Conservation (phyloP, 2,329 filamentous ascomycete genomes). For the Coleophoma cylindrospora region DNA sequence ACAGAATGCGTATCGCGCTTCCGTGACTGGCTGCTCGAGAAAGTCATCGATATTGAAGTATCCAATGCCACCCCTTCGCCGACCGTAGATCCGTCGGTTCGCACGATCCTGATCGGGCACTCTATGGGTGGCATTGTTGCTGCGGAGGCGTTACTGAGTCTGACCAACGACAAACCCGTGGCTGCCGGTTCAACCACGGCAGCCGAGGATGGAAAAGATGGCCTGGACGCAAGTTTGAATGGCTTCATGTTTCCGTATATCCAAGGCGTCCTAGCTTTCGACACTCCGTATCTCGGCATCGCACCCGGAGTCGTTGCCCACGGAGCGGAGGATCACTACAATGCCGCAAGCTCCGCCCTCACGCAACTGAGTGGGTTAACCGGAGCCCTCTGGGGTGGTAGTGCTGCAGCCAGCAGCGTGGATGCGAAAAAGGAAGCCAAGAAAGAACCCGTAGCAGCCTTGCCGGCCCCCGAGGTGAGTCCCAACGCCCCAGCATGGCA, state of each 20-base stretch:
- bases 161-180: constrained; percentile 34
- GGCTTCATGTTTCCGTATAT: constrained; percentile 89
- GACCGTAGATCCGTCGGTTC: constrained; percentile 80
- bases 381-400: constrained; percentile 60
- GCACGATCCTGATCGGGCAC: constrained; percentile 77
- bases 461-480: constrained; percentile 35
- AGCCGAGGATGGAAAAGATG: not conserved
- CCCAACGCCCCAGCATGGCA: constrained; percentile 54
- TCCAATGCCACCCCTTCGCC: constrained; percentile 73
- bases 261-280: constrained; percentile 85
- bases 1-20: constrained; percentile 66
- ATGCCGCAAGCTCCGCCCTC: constrained; percentile 65
- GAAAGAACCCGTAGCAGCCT: constrained; percentile 29
- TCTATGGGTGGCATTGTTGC: constrained; percentile 94
- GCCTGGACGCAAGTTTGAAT: constrained; percentile 35
- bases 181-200: constrained; percentile 3
- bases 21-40: constrained; percentile 81
- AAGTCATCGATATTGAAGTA: constrained; percentile 92
- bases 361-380: constrained; percentile 60
- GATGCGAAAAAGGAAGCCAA: constrained; percentile 22
- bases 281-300: constrained; percentile 87
- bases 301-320: constrained; percentile 79
- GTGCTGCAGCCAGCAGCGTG: constrained; percentile 27
- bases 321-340: constrained; percentile 82
- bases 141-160: constrained; percentile 76